phyloP scores from a whole-genome alignment of 768 basidiomycete genomes.

The Kwoniella sp. region DNA sequence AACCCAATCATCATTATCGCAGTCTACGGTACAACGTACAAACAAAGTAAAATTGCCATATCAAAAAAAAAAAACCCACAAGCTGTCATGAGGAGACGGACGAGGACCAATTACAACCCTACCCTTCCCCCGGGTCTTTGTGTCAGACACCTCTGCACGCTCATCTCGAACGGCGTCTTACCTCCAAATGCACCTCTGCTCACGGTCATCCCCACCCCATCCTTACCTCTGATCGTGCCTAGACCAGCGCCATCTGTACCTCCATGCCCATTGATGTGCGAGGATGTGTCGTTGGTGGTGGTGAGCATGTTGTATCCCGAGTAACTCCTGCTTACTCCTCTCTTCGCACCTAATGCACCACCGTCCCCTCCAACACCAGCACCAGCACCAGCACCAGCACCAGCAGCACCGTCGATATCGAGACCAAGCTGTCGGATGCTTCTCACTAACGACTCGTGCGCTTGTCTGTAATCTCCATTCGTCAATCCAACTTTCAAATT shows the following conservation, averaged over 20 bases:
- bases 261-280: not conserved
- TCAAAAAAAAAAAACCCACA: no score
- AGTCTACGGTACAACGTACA: no score
- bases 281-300: not conserved
- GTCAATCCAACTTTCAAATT: constrained; percentile 28
- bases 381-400: not conserved
- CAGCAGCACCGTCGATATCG: not conserved
- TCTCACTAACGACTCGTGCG: constrained; percentile 39
- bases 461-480: constrained; percentile 45
- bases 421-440: constrained; percentile 34
- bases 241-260: constrained; percentile 19
- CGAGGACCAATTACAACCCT: not conserved
- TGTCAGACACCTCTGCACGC: constrained; percentile 47
- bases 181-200: constrained; percentile 37
- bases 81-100: no score
- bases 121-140: constrained; percentile 32
- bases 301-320: constrained; percentile 17
- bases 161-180: constrained; percentile 47
- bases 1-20: no score
- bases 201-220: constrained; percentile 27
- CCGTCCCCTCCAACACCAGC: not conserved
- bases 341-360: not conserved
- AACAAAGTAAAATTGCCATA: no score
- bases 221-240: constrained; percentile 27
- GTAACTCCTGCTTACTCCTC: constrained; percentile 19